phyloP scores from a whole-genome alignment of 768 basidiomycete species.

The Pisolithus tinctorius region DNA sequence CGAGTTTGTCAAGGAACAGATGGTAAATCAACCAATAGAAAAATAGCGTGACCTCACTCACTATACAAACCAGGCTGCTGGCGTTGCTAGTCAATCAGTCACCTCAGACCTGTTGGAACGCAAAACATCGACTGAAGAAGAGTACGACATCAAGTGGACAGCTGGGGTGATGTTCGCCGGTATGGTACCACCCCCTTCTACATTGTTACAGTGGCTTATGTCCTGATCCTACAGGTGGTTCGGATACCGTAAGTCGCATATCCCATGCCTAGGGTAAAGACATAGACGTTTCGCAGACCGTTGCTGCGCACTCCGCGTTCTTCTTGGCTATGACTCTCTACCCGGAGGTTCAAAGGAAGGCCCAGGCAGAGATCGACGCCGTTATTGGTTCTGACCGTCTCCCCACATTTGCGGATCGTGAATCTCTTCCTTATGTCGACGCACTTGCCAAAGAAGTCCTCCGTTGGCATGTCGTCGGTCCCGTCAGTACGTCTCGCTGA shows the following conservation, averaged over 20 bases:
- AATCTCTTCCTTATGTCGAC: conserved; percentile 13
- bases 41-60: neutral
- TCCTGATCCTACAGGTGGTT: conserved; percentile 30
- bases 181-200: neutral
- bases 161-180: conserved; percentile 1
- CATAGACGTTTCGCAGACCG: conserved; percentile 13
- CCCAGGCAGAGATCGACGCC: conserved; percentile 11
- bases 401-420: conserved; percentile 11
- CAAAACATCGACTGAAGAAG: conserved; percentile 42
- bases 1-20: conserved; percentile 34
- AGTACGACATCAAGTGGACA: conserved; percentile 30
- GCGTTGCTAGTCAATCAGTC: conserved; percentile 43
- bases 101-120: conserved; percentile 51
- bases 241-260: conserved; percentile 37
- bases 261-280: conserved; percentile 39
- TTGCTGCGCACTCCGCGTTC: conserved; percentile 3
- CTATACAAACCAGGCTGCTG: conserved; percentile 38
- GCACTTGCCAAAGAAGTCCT: conserved; percentile 9
- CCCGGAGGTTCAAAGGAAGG: conserved; percentile 12
- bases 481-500: neutral
- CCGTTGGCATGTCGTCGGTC: conserved; percentile 3
- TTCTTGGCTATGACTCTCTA: conserved; percentile 11
- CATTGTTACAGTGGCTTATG: too few species aligned
- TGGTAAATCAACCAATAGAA: conserved; percentile 30
- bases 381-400: conserved; percentile 9